phyloP scores from a whole-genome alignment of 371 early-diverging fungal species.

The Mortierella sp. region DNA sequence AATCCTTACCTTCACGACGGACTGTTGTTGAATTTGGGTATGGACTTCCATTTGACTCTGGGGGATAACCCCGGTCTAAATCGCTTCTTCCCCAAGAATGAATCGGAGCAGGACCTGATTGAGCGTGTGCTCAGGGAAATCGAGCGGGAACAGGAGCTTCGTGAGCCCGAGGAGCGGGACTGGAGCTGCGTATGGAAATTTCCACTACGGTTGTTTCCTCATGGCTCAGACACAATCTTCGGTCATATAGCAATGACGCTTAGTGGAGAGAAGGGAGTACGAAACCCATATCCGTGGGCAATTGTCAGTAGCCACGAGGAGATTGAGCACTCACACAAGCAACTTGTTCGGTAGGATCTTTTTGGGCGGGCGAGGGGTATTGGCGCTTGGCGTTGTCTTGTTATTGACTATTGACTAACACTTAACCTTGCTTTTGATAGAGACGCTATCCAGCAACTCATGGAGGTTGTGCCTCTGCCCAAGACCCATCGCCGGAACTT shows the following conservation, averaged over 20 bases:
- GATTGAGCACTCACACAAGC: slow-evolving; percentile 17
- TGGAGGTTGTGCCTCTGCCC: slow-evolving; percentile 25
- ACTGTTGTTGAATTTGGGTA: slow-evolving; percentile 25
- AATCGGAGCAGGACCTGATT: slow-evolving; percentile 12
- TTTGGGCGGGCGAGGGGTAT: neutral
- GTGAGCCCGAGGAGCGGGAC: slow-evolving; percentile 27
- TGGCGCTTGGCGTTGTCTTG: too few relatives aligned
- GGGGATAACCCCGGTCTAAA: slow-evolving; percentile 18
- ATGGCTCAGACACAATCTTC: slow-evolving; percentile 25
- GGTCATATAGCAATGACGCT: slow-evolving; percentile 4
- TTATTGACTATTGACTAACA: too few relatives aligned
- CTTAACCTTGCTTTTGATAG: too few relatives aligned
- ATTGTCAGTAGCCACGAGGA: slow-evolving; percentile 39
- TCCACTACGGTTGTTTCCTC: slow-evolving; percentile 29
- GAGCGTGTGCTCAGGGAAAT: slow-evolving; percentile 32
- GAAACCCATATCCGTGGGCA: slow-evolving; percentile 46
- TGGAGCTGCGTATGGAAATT: slow-evolving; percentile 42
- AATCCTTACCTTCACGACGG: slow-evolving; percentile 40
- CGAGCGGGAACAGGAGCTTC: slow-evolving; percentile 12
- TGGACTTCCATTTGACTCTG: slow-evolving; percentile 14
- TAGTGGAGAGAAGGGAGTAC: neutral
- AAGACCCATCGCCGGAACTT: slow-evolving; percentile 22
- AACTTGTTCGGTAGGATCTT: slow-evolving; percentile 25
- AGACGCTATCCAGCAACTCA: slow-evolving; percentile 30
- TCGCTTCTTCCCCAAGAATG: slow-evolving; percentile 35